Percentiles rank a stretch among this genome's conserved stretches.
phyloP scores from a whole-genome alignment of 106 monocot species.

The Alisma plantagoaquatica region DNA sequence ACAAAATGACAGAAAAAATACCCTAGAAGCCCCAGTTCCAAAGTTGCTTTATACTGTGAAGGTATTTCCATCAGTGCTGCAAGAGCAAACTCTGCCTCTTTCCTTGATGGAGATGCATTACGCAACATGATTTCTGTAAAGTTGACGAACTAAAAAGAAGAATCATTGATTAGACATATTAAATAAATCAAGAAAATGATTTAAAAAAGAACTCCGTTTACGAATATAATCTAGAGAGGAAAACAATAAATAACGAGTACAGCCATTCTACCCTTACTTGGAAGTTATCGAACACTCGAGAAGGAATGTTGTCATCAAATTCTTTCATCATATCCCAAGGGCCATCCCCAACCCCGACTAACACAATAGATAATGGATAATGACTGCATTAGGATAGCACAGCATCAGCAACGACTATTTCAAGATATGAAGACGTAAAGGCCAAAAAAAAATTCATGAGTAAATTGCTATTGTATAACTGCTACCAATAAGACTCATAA shows the following conservation, averaged over 20 bases:
- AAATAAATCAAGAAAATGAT: not conserved
- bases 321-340: slow-evolving; percentile 96
- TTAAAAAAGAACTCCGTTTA: not conserved
- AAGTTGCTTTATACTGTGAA: slow-evolving; percentile 76
- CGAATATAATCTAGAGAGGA: not conserved
- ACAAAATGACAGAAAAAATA: slow-evolving; percentile 16
- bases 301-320: slow-evolving; percentile 94
- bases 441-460: too few species aligned
- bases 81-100: slow-evolving; percentile 83
- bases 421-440: too few species aligned
- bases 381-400: slow-evolving; percentile 36
- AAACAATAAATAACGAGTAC: too few species aligned
- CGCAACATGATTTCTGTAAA: slow-evolving; percentile 86
- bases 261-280: slow-evolving; percentile 23
- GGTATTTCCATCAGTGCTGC: slow-evolving; percentile 92
- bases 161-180: not conserved
- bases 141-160: slow-evolving; percentile 71
- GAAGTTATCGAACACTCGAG: slow-evolving; percentile 68
- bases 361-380: slow-evolving; percentile 81
- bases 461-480: too few species aligned
- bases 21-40: slow-evolving; percentile 78
- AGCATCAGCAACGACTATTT: not conserved
- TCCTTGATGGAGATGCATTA: slow-evolving; percentile 41
- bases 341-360: slow-evolving; percentile 98
- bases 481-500: not conserved